These are phyloP conservation scores for Fraxinus pennsylvanica DNA, from an alignment of 257 asterid species.

Conservation along the genomic window DNA sequence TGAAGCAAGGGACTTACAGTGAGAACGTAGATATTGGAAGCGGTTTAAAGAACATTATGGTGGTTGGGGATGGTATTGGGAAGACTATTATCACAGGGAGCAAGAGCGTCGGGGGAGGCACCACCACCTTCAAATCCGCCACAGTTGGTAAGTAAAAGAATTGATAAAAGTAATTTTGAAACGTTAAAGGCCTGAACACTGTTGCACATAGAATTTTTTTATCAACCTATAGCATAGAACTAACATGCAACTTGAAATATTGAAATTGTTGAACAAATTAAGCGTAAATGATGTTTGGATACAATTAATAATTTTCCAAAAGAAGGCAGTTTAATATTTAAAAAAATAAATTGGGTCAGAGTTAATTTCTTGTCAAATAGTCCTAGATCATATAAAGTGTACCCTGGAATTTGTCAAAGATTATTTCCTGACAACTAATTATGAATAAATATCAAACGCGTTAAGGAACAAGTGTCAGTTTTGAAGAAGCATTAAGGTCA, in stretches of 20 bases:
- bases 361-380: too few species aligned
- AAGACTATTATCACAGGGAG: slow-evolving; percentile 82
- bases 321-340: too few species aligned
- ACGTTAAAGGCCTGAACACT: background rate
- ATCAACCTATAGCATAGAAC: background rate
- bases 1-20: slow-evolving; percentile 67
- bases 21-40: slow-evolving; percentile 68
- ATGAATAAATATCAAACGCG: too few species aligned
- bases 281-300: too few species aligned
- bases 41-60: slow-evolving; percentile 57
- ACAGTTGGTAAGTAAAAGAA: slow-evolving; percentile 66
- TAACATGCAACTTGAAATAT: background rate
- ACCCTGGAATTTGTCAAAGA: too few species aligned
- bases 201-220: too few species aligned
- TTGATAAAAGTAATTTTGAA: background rate
- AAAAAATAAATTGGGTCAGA: too few species aligned
- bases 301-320: too few species aligned
- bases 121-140: slow-evolving; percentile 78
- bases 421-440: too few species aligned
- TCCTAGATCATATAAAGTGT: too few species aligned
- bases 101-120: slow-evolving; percentile 68
- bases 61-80: slow-evolving; percentile 88
- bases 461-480: too few species aligned
- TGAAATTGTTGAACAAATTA: background rate
- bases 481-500: too few species aligned